Base-by-base conservation (phyloP, 345 rosid species). In the Eucalyptus tenuipes region DNA sequence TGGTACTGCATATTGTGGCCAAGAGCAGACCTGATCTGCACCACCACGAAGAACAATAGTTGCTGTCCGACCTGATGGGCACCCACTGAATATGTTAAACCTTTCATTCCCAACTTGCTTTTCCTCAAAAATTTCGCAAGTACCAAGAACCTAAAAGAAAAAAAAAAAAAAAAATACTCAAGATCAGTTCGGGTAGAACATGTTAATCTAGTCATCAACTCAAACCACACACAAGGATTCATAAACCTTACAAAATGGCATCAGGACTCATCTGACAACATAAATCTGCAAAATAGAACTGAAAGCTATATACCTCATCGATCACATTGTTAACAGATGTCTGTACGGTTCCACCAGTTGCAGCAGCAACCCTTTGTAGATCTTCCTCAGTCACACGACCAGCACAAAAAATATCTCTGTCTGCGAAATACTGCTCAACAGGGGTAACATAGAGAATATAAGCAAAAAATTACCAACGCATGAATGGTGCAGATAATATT, bases 31-130 rank as follows among this genome's bases (percentile, higher is more conserved):
- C 99, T 98, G 99, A 94, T 97, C 99, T 88, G 99, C 99, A 89
- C 99, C 99, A 92, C 99, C 99, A 89, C 99, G 99, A 90, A 98
- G 99, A 91, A 98, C 99, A 82, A 98, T 96, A 49, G 99, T 98
- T 29, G 99, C 99, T 53, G 99, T 98, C 55, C 7, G 92, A 89
- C 98, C 99, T 47, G 97, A 96, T 85, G 98, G 99, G 92, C 99
- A 98, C 86, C 99, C 99, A 61, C 98, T 96, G 94, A 98, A 98
- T 93, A 98, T 95, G 90, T 98, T 98, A 90, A 95, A 98, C 92
- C 99, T 96, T 92, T 98, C 99, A 89, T 96, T 95, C 91, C 99
- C 99, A 91, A 98, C 99, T 93, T 98, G 99, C 89, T 86, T 96
- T 93, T 98, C 99, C 94, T 98, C 99, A 87, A 98, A 98, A 85